Evolutionary conservation across 106 monocot species (phyloP).

Genomic region (Xerophyta viscosa): DNA sequence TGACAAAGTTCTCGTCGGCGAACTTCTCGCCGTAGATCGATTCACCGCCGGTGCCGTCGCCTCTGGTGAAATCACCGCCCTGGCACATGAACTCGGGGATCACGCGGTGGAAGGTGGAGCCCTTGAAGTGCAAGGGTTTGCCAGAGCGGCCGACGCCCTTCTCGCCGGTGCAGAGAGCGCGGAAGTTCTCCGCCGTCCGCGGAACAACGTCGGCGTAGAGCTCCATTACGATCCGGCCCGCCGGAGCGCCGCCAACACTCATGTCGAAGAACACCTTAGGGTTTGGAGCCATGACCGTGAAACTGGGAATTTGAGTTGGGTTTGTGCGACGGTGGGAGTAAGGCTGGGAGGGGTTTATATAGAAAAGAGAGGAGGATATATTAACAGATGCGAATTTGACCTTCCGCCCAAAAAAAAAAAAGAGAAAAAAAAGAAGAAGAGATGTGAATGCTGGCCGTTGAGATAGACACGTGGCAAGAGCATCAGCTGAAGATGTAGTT

Average conservation of each 20-base stretch:
- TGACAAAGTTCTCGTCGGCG: constrained; percentile 61
- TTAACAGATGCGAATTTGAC: too few species aligned
- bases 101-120: constrained; percentile 71
- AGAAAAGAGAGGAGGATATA: too few species aligned
- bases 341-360: too few species aligned
- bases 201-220: constrained; percentile 45
- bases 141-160: constrained; percentile 50
- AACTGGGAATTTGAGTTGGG: too few species aligned
- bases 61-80: constrained; percentile 86
- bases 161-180: constrained; percentile 85
- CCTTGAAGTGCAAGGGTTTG: constrained; percentile 84
- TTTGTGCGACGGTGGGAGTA: too few species aligned
- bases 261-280: constrained; percentile 54
- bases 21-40: constrained; percentile 77
- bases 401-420: too few species aligned
- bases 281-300: constrained; percentile 32
- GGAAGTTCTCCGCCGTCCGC: constrained; percentile 41
- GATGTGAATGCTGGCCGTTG: too few species aligned
- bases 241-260: constrained; percentile 24
- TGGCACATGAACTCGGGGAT: constrained; percentile 92
- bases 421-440: too few species aligned
- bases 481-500: too few species aligned
- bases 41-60: constrained; percentile 83
- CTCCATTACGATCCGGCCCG: constrained; percentile 55
- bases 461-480: too few species aligned